Evolutionary conservation across 73 alveolate species (phyloP).

Genomic region (Loxodes magnus): DNA sequence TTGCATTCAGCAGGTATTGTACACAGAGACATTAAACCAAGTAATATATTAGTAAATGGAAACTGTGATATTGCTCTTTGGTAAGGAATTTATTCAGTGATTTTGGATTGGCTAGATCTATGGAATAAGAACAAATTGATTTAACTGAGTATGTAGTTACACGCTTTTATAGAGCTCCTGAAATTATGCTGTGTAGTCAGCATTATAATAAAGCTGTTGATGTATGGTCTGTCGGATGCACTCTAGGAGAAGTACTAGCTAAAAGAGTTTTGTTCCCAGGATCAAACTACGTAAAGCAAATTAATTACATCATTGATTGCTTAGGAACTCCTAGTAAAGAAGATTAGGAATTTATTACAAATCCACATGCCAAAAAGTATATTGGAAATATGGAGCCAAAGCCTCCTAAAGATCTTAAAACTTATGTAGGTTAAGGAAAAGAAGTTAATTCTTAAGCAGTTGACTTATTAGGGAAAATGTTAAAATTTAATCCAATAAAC

Average conservation of each 20-base stretch:
- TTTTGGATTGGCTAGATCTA: constrained; percentile 39
- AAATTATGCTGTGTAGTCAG: constrained; percentile 39
- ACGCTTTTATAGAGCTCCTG: constrained; percentile 62
- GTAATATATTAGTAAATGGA: constrained; percentile 12
- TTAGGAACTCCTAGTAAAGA: constrained; percentile 77
- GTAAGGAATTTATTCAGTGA: too few relatives aligned
- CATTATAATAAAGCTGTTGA: constrained; percentile 43
- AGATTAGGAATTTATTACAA: constrained; percentile 20
- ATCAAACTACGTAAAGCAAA: constrained; percentile 42
- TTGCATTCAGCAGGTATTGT: constrained; percentile 8
- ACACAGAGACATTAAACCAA: constrained; percentile 11
- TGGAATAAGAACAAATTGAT: constrained; percentile 22
- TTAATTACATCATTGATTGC: constrained; percentile 67
- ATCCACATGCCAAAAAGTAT: constrained; percentile 5
- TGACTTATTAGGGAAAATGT: constrained; percentile 23
- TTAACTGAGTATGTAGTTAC: constrained; percentile 44
- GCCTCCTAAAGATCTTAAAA: constrained; percentile 12
- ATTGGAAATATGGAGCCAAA: too few relatives aligned
- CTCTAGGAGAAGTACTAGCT: constrained; percentile 75
- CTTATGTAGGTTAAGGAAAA: constrained; percentile 9
- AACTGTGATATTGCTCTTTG: constrained; percentile 24
- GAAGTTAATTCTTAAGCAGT: constrained; percentile 37
- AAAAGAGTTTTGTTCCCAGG: constrained; percentile 83
- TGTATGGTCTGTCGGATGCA: constrained; percentile 91
- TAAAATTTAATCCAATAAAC: constrained; percentile 25